Base-by-base conservation (phyloP, 345 rosid genomes). In the Dipteronia sinensis region DNA sequence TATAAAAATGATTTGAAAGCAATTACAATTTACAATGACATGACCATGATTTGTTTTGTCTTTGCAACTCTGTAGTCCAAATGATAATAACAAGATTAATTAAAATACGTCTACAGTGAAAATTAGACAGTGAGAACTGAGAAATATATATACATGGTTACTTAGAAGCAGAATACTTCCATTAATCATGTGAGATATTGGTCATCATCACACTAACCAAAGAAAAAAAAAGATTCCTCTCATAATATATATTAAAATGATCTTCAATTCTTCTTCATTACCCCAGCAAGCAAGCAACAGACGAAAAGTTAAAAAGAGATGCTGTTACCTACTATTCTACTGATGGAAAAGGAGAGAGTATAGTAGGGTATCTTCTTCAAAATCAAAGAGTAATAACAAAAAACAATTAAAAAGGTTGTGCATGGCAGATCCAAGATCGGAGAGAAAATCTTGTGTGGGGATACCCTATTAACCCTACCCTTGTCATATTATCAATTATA, bases 401-500 rank as follows among this genome's bases (percentile, higher is more conserved):
- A n/a, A n/a, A n/a, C n/a, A n/a, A 6, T 17, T 58, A 19, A 17
- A 58, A 9, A 1, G n/a, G 34, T 23, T 0, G 38, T 34, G 6
- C 38, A 34, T 34, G 20, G 16, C 51, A 73, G 67, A 42, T 61
- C 55, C 76, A 61, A 42, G 76, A 9, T 20, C 9, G 19, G 51
- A 67, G 22, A 20, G 23, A 59, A 59, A 59, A 59, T 59, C 64
- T 22, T 59, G 64, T 7, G 64, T 67, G 55, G 49, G 53, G 73
- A 69, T 69, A 7, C 73, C 74, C 44, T 68, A 12, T 19, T 27
- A 59, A 59, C 64, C 59, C 15, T 71, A 51, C 65, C 49, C 16
- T 71, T 31, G 29, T 31, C 75, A 4, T 71, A n/a, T 55, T 61
- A 34, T 34, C n/a, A 10, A 49, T 13, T 56, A n/a, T n/a, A n/a